These are phyloP conservation scores for Inosperma sp. DNA, from an alignment of 768 basidiomycete species.

Conservation along the genomic window DNA sequence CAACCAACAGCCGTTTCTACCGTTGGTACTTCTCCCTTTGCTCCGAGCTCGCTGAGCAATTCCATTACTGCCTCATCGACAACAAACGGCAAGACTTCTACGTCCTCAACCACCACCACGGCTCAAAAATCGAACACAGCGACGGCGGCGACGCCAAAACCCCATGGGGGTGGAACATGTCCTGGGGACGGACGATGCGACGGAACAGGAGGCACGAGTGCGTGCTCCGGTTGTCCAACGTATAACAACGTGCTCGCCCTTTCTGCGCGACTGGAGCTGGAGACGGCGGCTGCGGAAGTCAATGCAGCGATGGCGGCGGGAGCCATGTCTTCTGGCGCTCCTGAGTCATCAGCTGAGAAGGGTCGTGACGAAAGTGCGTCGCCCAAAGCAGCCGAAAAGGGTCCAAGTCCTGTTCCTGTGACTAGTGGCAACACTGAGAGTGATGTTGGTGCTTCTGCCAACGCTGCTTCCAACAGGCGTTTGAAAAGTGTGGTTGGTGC, in stretches of 20 bases:
- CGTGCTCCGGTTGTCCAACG: slow-evolving; percentile 94
- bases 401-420: slow-evolving; percentile 13
- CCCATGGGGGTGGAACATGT: slow-evolving; percentile 64
- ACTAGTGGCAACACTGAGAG: slow-evolving; percentile 28
- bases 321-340: slow-evolving; percentile 15
- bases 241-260: slow-evolving; percentile 78
- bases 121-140: slow-evolving; percentile 15
- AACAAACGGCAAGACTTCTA: slow-evolving; percentile 20
- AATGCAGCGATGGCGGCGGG: slow-evolving; percentile 24
- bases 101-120: slow-evolving; percentile 10
- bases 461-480: slow-evolving; percentile 27
- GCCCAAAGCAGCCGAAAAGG: slow-evolving; percentile 11
- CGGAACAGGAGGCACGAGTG: slow-evolving; percentile 90
- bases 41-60: slow-evolving; percentile 22
- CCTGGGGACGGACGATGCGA: slow-evolving; percentile 98
- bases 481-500: slow-evolving; percentile 55
- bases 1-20: slow-evolving; percentile 13
- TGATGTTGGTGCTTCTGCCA: slow-evolving; percentile 26
- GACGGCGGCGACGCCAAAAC: slow-evolving; percentile 13
- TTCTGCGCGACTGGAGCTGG: slow-evolving; percentile 38
- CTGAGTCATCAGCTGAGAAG: not conserved
- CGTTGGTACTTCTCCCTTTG: slow-evolving; percentile 34
- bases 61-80: slow-evolving; percentile 17
- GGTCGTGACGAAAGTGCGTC: not conserved
- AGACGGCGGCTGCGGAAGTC: slow-evolving; percentile 28